Conservation (phyloP, 257 asterid genomes). For the Capsicum chinense region DNA sequence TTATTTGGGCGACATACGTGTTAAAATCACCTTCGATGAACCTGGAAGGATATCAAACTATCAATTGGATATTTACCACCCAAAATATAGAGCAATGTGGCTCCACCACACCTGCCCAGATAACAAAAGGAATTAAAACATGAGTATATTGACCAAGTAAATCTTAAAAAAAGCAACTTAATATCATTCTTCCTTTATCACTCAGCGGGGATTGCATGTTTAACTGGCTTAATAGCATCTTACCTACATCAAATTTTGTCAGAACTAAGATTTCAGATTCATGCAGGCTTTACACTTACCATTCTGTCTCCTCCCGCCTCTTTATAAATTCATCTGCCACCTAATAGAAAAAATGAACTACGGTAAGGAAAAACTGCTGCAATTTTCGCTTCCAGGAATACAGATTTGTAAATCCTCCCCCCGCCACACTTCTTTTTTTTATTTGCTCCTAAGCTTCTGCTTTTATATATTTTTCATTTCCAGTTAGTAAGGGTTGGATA, state of each 20-base stretch:
- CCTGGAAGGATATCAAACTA: slow-evolving; percentile 47
- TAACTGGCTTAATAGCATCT: neutral
- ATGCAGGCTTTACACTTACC: slow-evolving; percentile 44
- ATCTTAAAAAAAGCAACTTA: neutral
- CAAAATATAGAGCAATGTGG: neutral
- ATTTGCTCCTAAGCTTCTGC: neutral
- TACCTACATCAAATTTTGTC: neutral
- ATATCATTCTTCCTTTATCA: neutral
- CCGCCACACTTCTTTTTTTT: neutral
- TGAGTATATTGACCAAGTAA: neutral
- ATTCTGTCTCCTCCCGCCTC: slow-evolving; percentile 90
- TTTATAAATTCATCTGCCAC: slow-evolving; percentile 86
- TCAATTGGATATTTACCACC: neutral
- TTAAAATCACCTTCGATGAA: slow-evolving; percentile 95
- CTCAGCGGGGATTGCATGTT: neutral
- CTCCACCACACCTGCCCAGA: neutral
- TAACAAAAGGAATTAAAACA: neutral
- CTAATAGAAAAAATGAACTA: slow-evolving; percentile 45
- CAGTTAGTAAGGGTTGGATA: neutral
- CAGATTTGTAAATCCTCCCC: neutral
- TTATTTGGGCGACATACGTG: slow-evolving; percentile 66
- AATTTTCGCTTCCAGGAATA: neutral
- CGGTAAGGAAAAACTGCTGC: slow-evolving; percentile 30
- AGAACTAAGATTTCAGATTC: neutral
- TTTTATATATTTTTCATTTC: neutral